These are phyloP conservation scores for Colletotrichum musicola DNA, from an alignment of 2,329 filamentous ascomycete species.

Conservation along the genomic window DNA sequence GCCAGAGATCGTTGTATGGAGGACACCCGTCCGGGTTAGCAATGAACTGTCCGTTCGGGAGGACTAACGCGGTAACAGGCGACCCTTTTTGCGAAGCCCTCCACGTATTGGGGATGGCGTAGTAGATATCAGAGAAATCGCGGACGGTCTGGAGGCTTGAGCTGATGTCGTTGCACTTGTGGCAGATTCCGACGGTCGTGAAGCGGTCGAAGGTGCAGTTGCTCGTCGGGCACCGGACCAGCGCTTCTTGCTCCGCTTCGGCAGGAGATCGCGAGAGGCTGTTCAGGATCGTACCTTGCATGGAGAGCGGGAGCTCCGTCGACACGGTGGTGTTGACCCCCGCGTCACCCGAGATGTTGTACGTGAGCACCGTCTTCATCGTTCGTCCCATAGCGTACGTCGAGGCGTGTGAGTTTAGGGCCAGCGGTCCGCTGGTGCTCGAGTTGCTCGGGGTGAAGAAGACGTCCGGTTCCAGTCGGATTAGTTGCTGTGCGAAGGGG, in stretches of 20 bases:
- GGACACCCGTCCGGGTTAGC: constrained; percentile 22
- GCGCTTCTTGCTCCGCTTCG: constrained; percentile 16
- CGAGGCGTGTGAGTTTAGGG: neutral
- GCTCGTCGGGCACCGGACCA: constrained; percentile 35
- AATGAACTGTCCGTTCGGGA: constrained; percentile 25
- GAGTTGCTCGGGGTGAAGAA: constrained; percentile 4
- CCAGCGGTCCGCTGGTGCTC: neutral
- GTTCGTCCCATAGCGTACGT: neutral
- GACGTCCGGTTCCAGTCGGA: neutral
- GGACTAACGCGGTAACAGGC: neutral
- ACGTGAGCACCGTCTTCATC: neutral
- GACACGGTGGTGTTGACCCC: neutral
- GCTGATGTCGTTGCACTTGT: constrained; percentile 39
- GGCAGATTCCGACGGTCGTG: constrained; percentile 39
- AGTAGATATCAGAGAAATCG: constrained; percentile 4
- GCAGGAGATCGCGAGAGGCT: constrained; percentile 18
- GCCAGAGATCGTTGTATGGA: neutral
- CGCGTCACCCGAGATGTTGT: neutral
- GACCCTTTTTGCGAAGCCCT: neutral
- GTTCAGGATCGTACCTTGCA: constrained; percentile 33
- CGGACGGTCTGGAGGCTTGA: constrained; percentile 27
- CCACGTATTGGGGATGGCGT: neutral
- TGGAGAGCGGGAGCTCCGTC: neutral
- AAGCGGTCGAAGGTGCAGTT: constrained; percentile 41
- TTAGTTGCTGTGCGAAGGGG: constrained; percentile 21